Percentiles rank a stretch among this genome's conserved stretches.
Conservation (phyloP, 2,329 filamentous ascomycete genomes). For the Calonectria hawksworthii region DNA sequence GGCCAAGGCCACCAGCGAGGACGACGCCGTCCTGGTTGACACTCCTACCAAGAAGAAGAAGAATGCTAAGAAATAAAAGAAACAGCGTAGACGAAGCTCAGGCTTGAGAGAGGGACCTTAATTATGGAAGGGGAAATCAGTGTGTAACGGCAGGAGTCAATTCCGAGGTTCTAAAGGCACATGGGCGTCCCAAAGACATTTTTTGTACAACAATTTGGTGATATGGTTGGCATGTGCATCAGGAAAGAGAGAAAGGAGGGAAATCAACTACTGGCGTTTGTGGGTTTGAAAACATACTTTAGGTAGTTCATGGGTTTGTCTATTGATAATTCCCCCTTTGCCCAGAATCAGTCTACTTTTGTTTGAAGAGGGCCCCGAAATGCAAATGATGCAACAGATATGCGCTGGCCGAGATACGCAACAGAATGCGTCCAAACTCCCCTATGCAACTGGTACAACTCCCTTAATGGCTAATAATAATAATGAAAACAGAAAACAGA, state of each 20-base stretch:
- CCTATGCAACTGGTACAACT: constrained; percentile 24
- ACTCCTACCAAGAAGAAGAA: constrained; percentile 73
- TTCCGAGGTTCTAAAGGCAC: constrained; percentile 8
- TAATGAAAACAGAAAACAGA: neutral
- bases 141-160: neutral
- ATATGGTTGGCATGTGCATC: constrained; percentile 6
- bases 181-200: constrained; percentile 8
- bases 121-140: neutral
- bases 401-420: constrained; percentile 35
- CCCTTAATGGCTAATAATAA: constrained; percentile 18
- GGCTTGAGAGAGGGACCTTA: neutral
- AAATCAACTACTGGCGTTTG: constrained; percentile 25
- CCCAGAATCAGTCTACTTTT: constrained; percentile 12
- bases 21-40: constrained; percentile 80
- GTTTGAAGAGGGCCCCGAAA: constrained; percentile 1
- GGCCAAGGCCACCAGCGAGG: constrained; percentile 53
- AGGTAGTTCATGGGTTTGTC: constrained; percentile 28
- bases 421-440: constrained; percentile 32
- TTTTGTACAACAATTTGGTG: constrained; percentile 27
- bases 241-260: constrained; percentile 7
- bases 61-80: constrained; percentile 60
- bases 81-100: neutral
- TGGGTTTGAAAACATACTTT: constrained; percentile 26
- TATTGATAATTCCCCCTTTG: constrained; percentile 18
- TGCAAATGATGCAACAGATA: constrained; percentile 25